Percentiles rank a stretch among this genome's conserved stretches.
These are phyloP conservation scores for Lichtheimia hyalospora DNA, from an alignment of 371 early-diverging fungal genomes.

Conservation along the genomic window DNA sequence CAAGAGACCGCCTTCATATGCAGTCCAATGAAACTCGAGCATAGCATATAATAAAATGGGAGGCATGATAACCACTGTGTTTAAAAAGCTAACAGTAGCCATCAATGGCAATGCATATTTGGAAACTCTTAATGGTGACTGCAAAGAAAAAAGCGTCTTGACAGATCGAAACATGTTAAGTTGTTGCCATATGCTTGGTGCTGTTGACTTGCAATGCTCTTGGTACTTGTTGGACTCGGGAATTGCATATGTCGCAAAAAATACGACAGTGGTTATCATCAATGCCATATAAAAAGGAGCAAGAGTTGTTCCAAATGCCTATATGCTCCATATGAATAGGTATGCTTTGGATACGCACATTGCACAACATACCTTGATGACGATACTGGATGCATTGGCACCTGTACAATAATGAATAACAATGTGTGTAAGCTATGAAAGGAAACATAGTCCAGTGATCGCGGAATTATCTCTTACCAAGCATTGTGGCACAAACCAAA, in stretches of 20 bases:
- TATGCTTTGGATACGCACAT: not conserved
- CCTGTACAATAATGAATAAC: slow-evolving; percentile 16
- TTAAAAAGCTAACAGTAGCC: slow-evolving; percentile 27
- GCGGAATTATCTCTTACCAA: slow-evolving; percentile 17
- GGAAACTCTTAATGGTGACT: not conserved
- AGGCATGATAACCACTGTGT: slow-evolving; percentile 22
- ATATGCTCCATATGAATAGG: not conserved
- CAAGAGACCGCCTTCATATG: slow-evolving; percentile 42
- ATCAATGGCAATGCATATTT: slow-evolving; percentile 28
- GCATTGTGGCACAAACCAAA: slow-evolving; percentile 22
- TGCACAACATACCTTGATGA: slow-evolving; percentile 20
- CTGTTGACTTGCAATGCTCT: not conserved
- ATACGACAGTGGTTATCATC: slow-evolving; percentile 10
- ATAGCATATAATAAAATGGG: slow-evolving; percentile 46
- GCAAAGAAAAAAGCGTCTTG: slow-evolving; percentile 17
- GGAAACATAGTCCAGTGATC: not conserved
- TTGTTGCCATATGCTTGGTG: slow-evolving; percentile 11
- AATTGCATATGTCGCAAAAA: slow-evolving; percentile 25
- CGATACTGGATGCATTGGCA: slow-evolving; percentile 20
- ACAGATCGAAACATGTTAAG: slow-evolving; percentile 43
- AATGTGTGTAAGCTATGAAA: not conserved
- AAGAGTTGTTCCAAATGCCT: slow-evolving; percentile 25
- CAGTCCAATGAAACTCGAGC: slow-evolving; percentile 45
- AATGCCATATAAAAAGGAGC: slow-evolving; percentile 39
- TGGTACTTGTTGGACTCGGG: slow-evolving; percentile 43